Base-by-base conservation (phyloP, 371 early-diverging fungal species). In the Fennellomyces sp. region DNA sequence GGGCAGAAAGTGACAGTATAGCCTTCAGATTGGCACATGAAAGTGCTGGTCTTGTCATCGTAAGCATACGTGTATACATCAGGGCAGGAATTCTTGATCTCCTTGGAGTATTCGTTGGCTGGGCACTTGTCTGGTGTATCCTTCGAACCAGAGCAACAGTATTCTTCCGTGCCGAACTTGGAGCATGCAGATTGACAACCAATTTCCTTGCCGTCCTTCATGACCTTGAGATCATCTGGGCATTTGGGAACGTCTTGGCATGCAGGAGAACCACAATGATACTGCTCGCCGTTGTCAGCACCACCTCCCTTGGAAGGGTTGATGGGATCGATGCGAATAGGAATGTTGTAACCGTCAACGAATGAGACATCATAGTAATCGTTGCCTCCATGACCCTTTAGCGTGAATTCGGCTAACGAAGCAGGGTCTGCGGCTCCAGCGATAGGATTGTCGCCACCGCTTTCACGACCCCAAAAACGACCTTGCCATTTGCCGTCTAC, bases 31-130 rank as follows among this genome's bases (percentile, higher is more conserved):
- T 54, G 47, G 57, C 83, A 83, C 25, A 66, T 64, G 58, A 65
- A 81, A 3, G 80, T 73, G 56, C 71, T 70, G 2, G 73, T 73
- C 17, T 55, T 53, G 63, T 83, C 84, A 61, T 83, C 84, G 42
- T 76, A 81, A 27, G 80, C 79, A 69, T 72, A 83, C 21, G 72
- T 69, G 59, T 78, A 78, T 12, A 67, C 63, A 51, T 75, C 64
- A 42, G 78, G 75, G 27, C 78, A 78, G 4, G 50, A 57, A 7
- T 49, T 19, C 53, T 78, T 73, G 35, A 75, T 52, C 12, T 50
- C 49, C 25, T 60, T 56, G 15, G 73, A 65, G 55, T 63, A 78
- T 23, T 57, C 41, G 55, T 72, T 73, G 11, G 68, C 42, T 7
- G 53, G 58, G 56, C 78, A 78, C 4, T 61, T 71, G 3, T 59